Percentiles rank a stretch among this genome's conserved stretches.
These are phyloP conservation scores for Coccomyxa sp. DNA, from an alignment of 139 green algal species.

Conservation along the genomic window DNA sequence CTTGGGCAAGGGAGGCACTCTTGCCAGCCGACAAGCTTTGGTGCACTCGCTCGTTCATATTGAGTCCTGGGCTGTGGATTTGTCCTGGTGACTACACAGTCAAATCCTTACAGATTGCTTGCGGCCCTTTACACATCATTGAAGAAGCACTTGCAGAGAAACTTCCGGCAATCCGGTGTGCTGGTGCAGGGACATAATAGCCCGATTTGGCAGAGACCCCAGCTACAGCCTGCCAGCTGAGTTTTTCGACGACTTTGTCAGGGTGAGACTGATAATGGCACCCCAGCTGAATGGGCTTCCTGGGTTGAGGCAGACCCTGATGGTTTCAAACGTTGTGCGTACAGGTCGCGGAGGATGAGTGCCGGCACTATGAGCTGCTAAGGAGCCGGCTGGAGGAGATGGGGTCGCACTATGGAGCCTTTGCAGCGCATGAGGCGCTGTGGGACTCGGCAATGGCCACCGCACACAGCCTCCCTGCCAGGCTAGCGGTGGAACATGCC, in stretches of 20 bases:
- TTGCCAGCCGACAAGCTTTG: constrained; percentile 46
- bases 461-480: constrained; percentile 54
- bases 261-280: constrained; percentile 3
- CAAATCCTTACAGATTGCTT: not conserved
- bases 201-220: constrained; percentile 58
- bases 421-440: constrained; percentile 82
- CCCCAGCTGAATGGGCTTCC: not conserved
- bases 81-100: constrained; percentile 46
- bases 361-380: constrained; percentile 72
- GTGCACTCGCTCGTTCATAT: constrained; percentile 65
- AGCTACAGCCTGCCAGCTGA: constrained; percentile 46
- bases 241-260: constrained; percentile 81
- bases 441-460: constrained; percentile 80
- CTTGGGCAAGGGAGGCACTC: constrained; percentile 60
- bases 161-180: not conserved
- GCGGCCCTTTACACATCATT: not conserved
- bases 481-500: constrained; percentile 89
- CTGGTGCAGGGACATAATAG: constrained; percentile 63
- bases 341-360: constrained; percentile 84
- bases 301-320: not conserved
- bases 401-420: constrained; percentile 74
- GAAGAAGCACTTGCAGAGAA: not conserved
- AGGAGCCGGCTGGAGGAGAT: constrained; percentile 48
- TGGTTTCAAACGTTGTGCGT: not conserved
- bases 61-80: constrained; percentile 78